Evolutionary conservation across 495 filamentous ascomycete species (phyloP), one percentile per base, ranked within the genome.

Genomic region (Tuber borchii): DNA sequence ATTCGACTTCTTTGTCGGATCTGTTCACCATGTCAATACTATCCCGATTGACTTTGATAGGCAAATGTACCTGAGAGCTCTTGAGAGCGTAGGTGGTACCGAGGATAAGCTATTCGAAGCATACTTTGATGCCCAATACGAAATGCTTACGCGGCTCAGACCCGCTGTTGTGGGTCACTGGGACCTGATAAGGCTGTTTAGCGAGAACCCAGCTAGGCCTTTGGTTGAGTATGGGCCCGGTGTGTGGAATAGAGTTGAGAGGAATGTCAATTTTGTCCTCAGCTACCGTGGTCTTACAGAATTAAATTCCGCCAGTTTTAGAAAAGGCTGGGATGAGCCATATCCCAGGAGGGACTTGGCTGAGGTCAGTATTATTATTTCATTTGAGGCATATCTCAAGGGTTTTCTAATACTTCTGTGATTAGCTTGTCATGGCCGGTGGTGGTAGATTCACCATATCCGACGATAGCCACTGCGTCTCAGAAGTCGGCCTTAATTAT

Each of bases 101-200:
- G 93, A 98, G 79, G 90, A 93, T 84, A 84, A 78, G 10, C 83
- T 97, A 22, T 95, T 91, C 79, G 88, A 88, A 80, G 89, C 87
- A 76, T 99, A 97, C 84, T 97, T 94, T 82, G 93, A 97, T 84
- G 87, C 88, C 45, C 94, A 98, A 86, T 88, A 87, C 72, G 89
- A 89, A 39, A 95, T 99, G 93, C 85, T 99, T 51, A 79, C 82
- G 68, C 85, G 87, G n/a, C 80, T 96, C 75, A 86, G 86, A 82
- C 96, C 96, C 51, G 88, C 89, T 16, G 88, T 98, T 22, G 90
- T 99, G 26, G 95, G 93, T 17, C 95, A 99, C 84, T 96, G 97
- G 84, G 95, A 99, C 85, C 85, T 99, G 45, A 93, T 98, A 75
- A 85, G 95, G 51, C 84, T 99, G 77, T 88, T 93, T 82, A 93